Base-by-base conservation (phyloP, 176 grass and related monocot genomes). In the Phyllostachys edulis region DNA sequence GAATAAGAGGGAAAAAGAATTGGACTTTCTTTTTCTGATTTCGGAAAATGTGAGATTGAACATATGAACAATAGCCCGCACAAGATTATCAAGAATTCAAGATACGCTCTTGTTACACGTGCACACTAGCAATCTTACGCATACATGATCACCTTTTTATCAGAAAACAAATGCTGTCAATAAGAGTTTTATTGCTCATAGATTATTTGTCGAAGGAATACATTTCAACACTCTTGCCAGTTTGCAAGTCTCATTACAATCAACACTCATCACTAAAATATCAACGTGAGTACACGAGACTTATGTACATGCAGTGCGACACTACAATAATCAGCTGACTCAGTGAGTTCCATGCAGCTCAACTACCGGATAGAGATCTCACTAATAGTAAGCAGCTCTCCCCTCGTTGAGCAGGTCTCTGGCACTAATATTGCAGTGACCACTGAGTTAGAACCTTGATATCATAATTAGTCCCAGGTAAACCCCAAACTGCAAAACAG, bases 391-490 rank as follows among this genome's bases (percentile, higher is more conserved):
- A 23, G 66, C 52, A 75, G 44, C 26, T 61, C 27, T 82, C 65
- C 83, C 60, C 71, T 54, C 26, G 23, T 51, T 29, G 55, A 88
- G 88, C 80, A 82, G 80, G 88, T 85, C 83, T 90, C 89, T 88
- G 67, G 60, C 77, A 76, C 77, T 87, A 96, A 91, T 87, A 96
- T 66, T 38, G 86, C 91, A 96, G 91, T 63, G 87, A 93, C 89
- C 84, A 73, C 82, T 60, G 18, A 84, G 47, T 82, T 82, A 75
- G 82, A 69, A 70, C 15, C 54, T 82, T 18, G 23, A 14, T 36
- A 78, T 54, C 51, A 80, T 73, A 75, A 90, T 87, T 44, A 87
- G 88, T 91, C 70, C 42, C 82, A 90, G 73, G 49, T 73, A 16
- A 76, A 69, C 77, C 18, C 18, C 36, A 64, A 52, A 61, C 75